Evolutionary conservation across 306 rosid species (phyloP).

Genomic region (Mucuna pruriens): DNA sequence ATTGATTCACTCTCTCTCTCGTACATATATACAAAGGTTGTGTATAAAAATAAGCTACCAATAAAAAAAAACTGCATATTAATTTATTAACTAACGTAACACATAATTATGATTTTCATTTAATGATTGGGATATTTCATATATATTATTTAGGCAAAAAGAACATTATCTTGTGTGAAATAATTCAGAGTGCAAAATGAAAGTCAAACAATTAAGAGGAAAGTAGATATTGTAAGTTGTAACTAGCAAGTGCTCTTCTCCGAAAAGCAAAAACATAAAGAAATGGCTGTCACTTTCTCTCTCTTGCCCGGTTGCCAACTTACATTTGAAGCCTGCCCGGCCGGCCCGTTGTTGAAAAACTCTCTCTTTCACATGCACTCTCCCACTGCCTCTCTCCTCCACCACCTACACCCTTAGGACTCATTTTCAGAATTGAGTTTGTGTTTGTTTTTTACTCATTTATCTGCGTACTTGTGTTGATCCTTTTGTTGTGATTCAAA

Average conservation of each 20-base stretch:
- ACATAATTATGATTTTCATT: constrained; percentile 25
- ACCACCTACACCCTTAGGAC: constrained; percentile 42
- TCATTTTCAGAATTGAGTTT: constrained; percentile 39
- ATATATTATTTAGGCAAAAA: neutral
- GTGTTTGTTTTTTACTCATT: neutral
- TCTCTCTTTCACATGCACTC: constrained; percentile 51
- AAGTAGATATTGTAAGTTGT: constrained; percentile 35
- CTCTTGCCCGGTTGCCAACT: constrained; percentile 45
- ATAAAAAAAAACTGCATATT: neutral
- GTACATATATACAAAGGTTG: neutral
- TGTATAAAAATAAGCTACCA: constrained; percentile 20
- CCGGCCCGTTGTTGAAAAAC: constrained; percentile 49
- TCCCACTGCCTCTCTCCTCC: constrained; percentile 46
- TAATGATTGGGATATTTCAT: neutral
- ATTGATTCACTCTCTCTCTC: too few species aligned
- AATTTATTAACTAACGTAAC: neutral
- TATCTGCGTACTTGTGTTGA: constrained; percentile 23
- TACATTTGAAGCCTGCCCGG: constrained; percentile 44
- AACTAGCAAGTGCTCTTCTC: constrained; percentile 38
- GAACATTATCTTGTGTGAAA: constrained; percentile 40
- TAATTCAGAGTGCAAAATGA: constrained; percentile 29
- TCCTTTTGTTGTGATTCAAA: constrained; percentile 33
- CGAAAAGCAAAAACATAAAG: constrained; percentile 36
- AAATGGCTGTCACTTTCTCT: constrained; percentile 58
- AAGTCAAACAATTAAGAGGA: constrained; percentile 52